phyloP scores from a whole-genome alignment of 768 basidiomycete species.

The Filobasidium floriforme region DNA sequence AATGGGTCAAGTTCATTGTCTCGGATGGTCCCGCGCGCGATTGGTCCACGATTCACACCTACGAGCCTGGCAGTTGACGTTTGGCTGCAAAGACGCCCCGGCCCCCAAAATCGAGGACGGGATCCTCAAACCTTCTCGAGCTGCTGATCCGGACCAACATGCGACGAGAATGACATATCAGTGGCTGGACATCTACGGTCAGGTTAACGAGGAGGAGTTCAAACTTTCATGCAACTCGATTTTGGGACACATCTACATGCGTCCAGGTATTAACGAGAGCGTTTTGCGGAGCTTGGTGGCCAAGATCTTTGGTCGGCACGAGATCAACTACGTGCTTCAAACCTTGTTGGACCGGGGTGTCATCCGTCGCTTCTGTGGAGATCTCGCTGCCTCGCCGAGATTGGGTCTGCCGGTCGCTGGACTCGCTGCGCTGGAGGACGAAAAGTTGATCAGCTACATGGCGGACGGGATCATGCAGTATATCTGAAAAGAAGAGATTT shows the following conservation, averaged over 20 bases:
- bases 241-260: constrained; percentile 22
- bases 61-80: neutral
- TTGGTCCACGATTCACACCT: neutral
- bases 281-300: constrained; percentile 23
- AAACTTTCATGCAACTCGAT: constrained; percentile 21
- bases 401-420: constrained; percentile 2
- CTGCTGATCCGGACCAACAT: constrained; percentile 3
- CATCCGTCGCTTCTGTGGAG: constrained; percentile 12
- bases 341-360: constrained; percentile 20
- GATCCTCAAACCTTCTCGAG: constrained; percentile 8
- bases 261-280: constrained; percentile 35
- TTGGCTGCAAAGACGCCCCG: neutral
- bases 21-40: neutral
- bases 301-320: constrained; percentile 29
- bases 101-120: neutral
- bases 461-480: constrained; percentile 7
- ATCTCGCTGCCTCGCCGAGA: neutral
- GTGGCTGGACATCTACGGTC: constrained; percentile 37
- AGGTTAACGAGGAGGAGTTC: constrained; percentile 26
- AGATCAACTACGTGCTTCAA: constrained; percentile 34
- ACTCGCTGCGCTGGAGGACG: neutral
- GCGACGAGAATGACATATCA: constrained; percentile 24
- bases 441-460: constrained; percentile 2
- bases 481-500: neutral
- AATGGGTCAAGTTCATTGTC: neutral